Conservation (phyloP, 1,284 basidiomycete genomes). For the Melampsora americana region DNA sequence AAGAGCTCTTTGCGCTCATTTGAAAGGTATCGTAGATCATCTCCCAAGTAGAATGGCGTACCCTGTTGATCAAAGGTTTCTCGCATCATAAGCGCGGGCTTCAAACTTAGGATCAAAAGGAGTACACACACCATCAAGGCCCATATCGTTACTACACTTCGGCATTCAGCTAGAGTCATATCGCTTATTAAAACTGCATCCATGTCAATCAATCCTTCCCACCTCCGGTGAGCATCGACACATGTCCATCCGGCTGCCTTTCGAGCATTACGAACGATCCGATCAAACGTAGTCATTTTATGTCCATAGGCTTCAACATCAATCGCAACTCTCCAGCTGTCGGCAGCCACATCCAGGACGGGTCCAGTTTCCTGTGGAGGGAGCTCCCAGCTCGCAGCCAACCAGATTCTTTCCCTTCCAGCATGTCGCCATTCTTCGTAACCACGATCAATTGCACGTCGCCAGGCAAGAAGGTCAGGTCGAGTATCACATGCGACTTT, state of each 20-base stretch:
- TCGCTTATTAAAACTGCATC: constrained; percentile 29
- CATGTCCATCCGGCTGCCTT: constrained; percentile 37
- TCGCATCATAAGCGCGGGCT: background rate
- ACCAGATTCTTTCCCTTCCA: constrained; percentile 38
- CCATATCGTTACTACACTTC: constrained; percentile 35
- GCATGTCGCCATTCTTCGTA: constrained; percentile 30
- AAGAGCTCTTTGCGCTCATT: constrained; percentile 23
- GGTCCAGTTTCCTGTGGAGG: constrained; percentile 6
- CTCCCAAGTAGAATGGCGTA: constrained; percentile 39
- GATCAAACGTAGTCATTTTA: constrained; percentile 41
- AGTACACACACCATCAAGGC: constrained; percentile 20
- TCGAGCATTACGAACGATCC: constrained; percentile 37
- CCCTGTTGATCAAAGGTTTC: constrained; percentile 3
- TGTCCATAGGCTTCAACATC: constrained; percentile 40
- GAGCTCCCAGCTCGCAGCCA: constrained; percentile 38
- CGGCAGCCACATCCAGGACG: constrained; percentile 11
- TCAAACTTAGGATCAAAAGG: background rate
- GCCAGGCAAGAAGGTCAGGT: constrained; percentile 35
- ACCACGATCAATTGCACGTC: constrained; percentile 24
- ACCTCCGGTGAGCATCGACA: constrained; percentile 20
- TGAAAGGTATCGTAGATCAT: constrained; percentile 24
- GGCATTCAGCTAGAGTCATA: constrained; percentile 33
- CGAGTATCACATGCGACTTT: constrained; percentile 23
- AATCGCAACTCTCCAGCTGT: constrained; percentile 40
- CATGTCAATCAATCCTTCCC: constrained; percentile 37